A percentile compares a stretch with the other conserved stretches of the same genome.
These are phyloP conservation scores for Rhodotorula sp. DNA, from an alignment of 1,284 basidiomycete genomes.

Conservation along the genomic window DNA sequence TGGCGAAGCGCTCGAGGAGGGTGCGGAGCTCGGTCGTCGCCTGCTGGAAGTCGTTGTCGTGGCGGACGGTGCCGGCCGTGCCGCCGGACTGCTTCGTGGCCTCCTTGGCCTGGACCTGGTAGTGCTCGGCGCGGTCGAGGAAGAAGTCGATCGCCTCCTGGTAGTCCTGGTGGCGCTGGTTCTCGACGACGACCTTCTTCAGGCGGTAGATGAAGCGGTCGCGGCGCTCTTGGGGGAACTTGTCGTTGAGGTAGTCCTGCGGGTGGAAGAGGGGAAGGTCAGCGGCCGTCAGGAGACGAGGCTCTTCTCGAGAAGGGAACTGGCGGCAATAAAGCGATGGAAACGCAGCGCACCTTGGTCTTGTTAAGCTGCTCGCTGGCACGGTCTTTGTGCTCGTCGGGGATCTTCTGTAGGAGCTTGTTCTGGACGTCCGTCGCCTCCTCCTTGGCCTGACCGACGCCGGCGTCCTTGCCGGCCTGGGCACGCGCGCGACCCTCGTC, in stretches of 20 bases:
- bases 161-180: slow-evolving; percentile 89
- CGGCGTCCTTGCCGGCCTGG: slow-evolving; percentile 38
- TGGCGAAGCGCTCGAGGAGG: slow-evolving; percentile 88
- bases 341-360: slow-evolving; percentile 44
- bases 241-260: slow-evolving; percentile 67
- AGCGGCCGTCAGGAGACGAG: no score
- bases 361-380: slow-evolving; percentile 57
- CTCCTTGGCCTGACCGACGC: slow-evolving; percentile 50
- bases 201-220: slow-evolving; percentile 76
- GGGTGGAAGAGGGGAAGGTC: background rate
- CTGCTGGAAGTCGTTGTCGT: slow-evolving; percentile 60
- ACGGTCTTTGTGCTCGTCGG: slow-evolving; percentile 62
- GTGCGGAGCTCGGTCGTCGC: slow-evolving; percentile 68
- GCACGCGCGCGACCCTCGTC: slow-evolving; percentile 44
- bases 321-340: no score
- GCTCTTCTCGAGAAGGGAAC: no score
- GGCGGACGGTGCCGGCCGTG: slow-evolving; percentile 53
- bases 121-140: slow-evolving; percentile 58
- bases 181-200: slow-evolving; percentile 87
- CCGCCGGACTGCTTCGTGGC: slow-evolving; percentile 48
- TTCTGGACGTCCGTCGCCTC: slow-evolving; percentile 58
- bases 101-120: slow-evolving; percentile 64
- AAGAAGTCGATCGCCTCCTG: slow-evolving; percentile 61
- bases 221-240: slow-evolving; percentile 81
- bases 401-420: slow-evolving; percentile 60